Base-by-base conservation (phyloP, 1,284 basidiomycete species). In the Ceratobasidium sp. region DNA sequence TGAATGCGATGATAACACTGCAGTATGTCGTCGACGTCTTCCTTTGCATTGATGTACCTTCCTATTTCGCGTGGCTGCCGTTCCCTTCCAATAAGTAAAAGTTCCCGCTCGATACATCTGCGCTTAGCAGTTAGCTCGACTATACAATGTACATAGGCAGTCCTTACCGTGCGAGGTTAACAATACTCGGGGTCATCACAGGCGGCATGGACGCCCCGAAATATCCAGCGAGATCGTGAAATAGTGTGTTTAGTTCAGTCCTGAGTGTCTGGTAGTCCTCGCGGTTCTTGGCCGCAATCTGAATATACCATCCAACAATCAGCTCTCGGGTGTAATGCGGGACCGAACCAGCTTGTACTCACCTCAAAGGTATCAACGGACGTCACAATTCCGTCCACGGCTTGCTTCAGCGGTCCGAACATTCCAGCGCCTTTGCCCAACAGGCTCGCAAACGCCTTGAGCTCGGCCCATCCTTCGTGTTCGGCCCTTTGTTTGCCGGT, bases 321-420 rank as follows among this genome's bases (percentile, higher is more conserved):
- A 23, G 18, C 40, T 6, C 5, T 9, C 5, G 51, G 9, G 2
- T 3, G n/a, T 16, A 30, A 7, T 25, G 6, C 28, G 54, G 28
- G 7, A 2, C 21, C 25, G 33, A 16, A 4, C n/a, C n/a, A n/a
- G n/a, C 14, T 18, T 18, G 11, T 9, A 49, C 46, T 12, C 28
- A 63, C 61, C 44, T 63, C 61, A 18, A 46, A 49, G 14, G 44
- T 63, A 2, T 49, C 42, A 12, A 63, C 33, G 44, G n/a, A 48
- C 18, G 23, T 33, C 14, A 30, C n/a, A 7, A 63, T 23, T 33
- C 18, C 61, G 3, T 25, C 23, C 7, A 61, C 12, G 9, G 38
- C 42, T 21, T 12, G 3, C 14, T 61, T 44, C 2, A 61, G 59
- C 1, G 61, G 61, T 1, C 23, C 44, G 44, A 63, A 63, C 25